Base-by-base conservation (phyloP, 2,329 filamentous ascomycete genomes). In the Bipolaris victoriae region DNA sequence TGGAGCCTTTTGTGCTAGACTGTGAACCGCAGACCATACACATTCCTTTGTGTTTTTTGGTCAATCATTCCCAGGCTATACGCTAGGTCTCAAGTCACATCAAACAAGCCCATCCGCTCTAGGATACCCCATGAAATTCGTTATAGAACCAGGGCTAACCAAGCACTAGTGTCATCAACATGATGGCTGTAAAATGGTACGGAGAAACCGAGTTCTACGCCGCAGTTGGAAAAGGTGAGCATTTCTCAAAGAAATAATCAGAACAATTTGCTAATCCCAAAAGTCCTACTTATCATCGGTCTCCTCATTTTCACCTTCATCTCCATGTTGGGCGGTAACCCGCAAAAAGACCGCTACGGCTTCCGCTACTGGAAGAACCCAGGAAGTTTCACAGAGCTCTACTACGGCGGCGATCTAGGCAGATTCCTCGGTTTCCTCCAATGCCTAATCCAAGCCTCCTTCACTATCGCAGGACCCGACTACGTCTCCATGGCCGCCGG, bases 241-340 rank as follows among this genome's bases (percentile, higher is more conserved):
- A 29, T 24, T 5, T 0, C 7, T 9, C 22, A 3, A 37, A 18
- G 7, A 18, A 31, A 39, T 0, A 5, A 1, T 7, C 15, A 13
- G 7, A 2, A 39, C 7, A 37, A 5, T 7, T 37, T 37, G 9
- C 33, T 39, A 24, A 49, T 7, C 7, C 10, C 7, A 9, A 11
- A n/a, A 64, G 78, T 81, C 16, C 64, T 81, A 20, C 72, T 82
- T 53, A 81, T 82, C 63, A 74, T 81, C 55, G 74, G 76, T 31
- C 71, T 81, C 15, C 77, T 81, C 64, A 69, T 77, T 58, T 81
- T 81, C 78, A 94, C 91, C 2, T 91, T 96, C 69, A 83, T 96
- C 62, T 86, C 87, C 62, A 94, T 95, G 88, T 78, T 95, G 1
- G 92, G 91, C 7, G 92, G 90, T 2, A 95, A 94, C 64, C 92